Base-by-base conservation (phyloP, 2,329 filamentous ascomycete genomes). In the Allantophomopsis lycopodina region DNA sequence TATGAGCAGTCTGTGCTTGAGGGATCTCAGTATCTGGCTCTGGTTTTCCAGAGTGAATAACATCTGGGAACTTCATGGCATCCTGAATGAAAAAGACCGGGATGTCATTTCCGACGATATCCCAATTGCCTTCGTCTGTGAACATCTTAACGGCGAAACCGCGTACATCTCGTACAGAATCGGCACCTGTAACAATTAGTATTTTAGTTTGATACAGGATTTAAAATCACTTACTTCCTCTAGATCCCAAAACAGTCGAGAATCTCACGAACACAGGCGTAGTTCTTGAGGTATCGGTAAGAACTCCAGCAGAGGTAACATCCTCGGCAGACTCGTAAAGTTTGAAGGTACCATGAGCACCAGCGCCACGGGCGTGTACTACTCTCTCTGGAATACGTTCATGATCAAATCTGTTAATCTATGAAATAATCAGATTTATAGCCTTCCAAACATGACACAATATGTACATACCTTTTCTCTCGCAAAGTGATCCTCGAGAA, bases 101-200 rank as follows among this genome's bases (percentile, higher is more conserved):
- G 34, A 83, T 83, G 47, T 84, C 76, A 59, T 86, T 85, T 28
- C 78, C 79, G 2, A 83, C 76, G 21, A 83, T 64, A 46, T 85
- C 80, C 75, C 78, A 84, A 48, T 83, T 86, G 4, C 82, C 83
- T 50, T 88, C 82, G 1, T 81, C 62, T 0, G 83, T 87, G 54
- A 87, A 87, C 51, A 84, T 76, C 57, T 84, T 85, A 45, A 84
- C 60, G 0, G 83, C 82, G 46, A 89, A 91, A 1, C 84, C 83
- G 31, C 83, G 74, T 2, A 87, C 80, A 63, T 91, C 83, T n/a
- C 84, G 73, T 1, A 87, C 83, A 0, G 82, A 88, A 54, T 91
- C 84, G 5, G 83, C 23, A 28, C 23, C 80, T 32, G 32, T 15
- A 16, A 8, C 3, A 28, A 12, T 32, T n/a, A 37, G n/a, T n/a